These are phyloP conservation scores for Rhipidocladum racemiflorum DNA, from an alignment of 176 grass and related monocot genomes.

Conservation along the genomic window DNA sequence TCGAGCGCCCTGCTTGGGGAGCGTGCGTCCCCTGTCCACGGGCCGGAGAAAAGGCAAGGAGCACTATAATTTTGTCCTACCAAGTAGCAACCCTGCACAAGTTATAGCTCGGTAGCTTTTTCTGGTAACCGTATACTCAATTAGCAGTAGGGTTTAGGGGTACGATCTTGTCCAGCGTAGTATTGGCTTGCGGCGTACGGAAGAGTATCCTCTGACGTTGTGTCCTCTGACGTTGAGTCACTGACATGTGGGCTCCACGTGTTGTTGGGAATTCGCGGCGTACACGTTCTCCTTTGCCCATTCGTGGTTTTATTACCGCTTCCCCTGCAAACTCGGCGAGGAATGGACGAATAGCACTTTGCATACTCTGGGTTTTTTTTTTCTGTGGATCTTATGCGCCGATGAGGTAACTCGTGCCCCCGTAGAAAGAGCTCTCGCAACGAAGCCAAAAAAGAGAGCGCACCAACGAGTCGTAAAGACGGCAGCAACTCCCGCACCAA, in stretches of 20 bases:
- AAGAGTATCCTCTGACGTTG: too few species aligned
- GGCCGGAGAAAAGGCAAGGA: neutral
- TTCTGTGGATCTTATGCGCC: neutral
- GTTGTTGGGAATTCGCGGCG: too few species aligned
- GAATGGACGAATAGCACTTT: neutral
- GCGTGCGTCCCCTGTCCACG: neutral
- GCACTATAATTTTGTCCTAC: neutral
- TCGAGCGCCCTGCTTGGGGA: neutral
- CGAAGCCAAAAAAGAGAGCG: slow-evolving; percentile 6
- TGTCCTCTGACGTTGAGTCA: too few species aligned
- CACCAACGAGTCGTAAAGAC: neutral
- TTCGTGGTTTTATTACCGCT: neutral
- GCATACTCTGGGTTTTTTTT: neutral
- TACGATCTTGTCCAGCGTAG: neutral
- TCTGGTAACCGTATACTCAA: neutral
- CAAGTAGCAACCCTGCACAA: neutral
- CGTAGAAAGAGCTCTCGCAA: neutral
- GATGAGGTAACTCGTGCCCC: neutral
- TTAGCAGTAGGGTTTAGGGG: neutral
- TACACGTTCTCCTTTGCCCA: neutral
- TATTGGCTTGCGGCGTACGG: neutral
- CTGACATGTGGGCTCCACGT: too few species aligned
- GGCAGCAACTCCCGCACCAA: neutral
- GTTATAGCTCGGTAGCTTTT: neutral
- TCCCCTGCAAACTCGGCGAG: neutral